phyloP scores from a whole-genome alignment of 2,329 filamentous ascomycete genomes.

The Rhinocladiella mackenziei region DNA sequence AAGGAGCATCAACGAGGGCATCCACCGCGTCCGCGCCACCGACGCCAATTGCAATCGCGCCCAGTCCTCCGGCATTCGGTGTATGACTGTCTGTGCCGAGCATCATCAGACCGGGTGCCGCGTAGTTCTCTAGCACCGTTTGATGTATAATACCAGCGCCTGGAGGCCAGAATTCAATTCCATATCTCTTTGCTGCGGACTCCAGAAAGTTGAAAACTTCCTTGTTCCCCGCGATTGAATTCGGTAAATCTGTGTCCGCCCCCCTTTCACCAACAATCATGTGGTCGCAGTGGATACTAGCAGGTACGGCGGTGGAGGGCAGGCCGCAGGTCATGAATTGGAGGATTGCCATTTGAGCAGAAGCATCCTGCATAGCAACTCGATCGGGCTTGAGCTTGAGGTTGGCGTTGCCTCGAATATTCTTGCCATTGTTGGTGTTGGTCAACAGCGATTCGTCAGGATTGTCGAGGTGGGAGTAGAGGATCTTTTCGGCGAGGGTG shows the following conservation, averaged over 20 bases:
- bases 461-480: constrained; percentile 91
- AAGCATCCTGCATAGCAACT: constrained; percentile 98
- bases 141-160: constrained; percentile 96
- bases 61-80: constrained; percentile 91
- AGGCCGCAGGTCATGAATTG: constrained; percentile 98
- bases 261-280: constrained; percentile 95
- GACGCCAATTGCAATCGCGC: constrained; percentile 92
- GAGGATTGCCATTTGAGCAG: constrained; percentile 93
- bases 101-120: constrained; percentile 97
- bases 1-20: constrained; percentile 90
- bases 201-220: constrained; percentile 98
- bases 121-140: constrained; percentile 96
- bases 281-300: constrained; percentile 98
- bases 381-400: constrained; percentile 96
- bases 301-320: constrained; percentile 82
- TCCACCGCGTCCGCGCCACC: constrained; percentile 97
- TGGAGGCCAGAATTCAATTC: constrained; percentile 93
- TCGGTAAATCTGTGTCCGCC: constrained; percentile 76
- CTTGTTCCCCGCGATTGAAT: constrained; percentile 85
- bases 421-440: constrained; percentile 75
- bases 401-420: constrained; percentile 82
- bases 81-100: constrained; percentile 96
- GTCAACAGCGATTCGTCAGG: constrained; percentile 81
- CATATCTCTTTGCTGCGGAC: constrained; percentile 84
- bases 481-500: constrained; percentile 94